Evolutionary conservation across 805 yeast genomes (phyloP).

Genomic region (Kurtzmaniella cleridarum): DNA sequence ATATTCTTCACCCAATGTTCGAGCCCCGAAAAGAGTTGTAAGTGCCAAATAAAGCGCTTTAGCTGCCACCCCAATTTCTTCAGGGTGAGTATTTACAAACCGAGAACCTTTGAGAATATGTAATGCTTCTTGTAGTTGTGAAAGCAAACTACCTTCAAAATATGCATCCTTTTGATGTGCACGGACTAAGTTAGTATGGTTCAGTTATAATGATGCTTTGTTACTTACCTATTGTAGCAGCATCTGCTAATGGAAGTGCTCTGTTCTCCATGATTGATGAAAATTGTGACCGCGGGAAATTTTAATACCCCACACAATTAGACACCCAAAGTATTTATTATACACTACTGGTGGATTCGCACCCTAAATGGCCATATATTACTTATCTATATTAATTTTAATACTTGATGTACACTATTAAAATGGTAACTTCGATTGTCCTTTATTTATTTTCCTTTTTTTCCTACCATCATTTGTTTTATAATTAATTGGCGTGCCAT

Average conservation of each 20-base stretch:
- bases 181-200: constrained; percentile 44
- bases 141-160: constrained; percentile 50
- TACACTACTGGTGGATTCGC: neutral
- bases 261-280: constrained; percentile 1
- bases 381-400: neutral
- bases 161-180: constrained; percentile 88
- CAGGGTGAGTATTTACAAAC: constrained; percentile 57
- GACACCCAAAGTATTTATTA: too few species aligned
- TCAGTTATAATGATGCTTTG: neutral
- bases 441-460: constrained; percentile 3
- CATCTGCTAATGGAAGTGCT: constrained; percentile 66
- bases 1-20: constrained; percentile 93
- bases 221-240: constrained; percentile 74
- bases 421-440: constrained; percentile 7
- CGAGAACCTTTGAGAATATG: constrained; percentile 57
- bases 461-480: neutral
- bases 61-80: constrained; percentile 54
- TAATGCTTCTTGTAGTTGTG: constrained; percentile 52
- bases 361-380: too few species aligned
- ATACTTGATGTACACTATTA: neutral
- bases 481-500: constrained; percentile 9
- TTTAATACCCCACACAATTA: neutral
- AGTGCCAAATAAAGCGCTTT: constrained; percentile 61
- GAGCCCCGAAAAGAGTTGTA: constrained; percentile 70
- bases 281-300: neutral